Evolutionary conservation across 805 yeast species (phyloP), one percentile per base, ranked within the genome.

Genomic region (Starmera amethionina): DNA sequence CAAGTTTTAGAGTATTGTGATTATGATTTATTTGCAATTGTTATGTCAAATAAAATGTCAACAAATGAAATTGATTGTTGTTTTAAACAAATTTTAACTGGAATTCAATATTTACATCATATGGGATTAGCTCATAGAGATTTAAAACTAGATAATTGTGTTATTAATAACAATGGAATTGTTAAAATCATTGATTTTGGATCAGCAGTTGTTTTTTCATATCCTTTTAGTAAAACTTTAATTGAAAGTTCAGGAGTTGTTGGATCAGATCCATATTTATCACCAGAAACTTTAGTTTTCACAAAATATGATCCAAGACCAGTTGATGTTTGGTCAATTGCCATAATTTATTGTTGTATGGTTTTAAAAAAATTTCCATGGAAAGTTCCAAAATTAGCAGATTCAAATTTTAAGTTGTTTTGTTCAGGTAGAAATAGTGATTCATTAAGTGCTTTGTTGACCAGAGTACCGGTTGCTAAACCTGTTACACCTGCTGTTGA

Each of bases 1-100:
- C 96, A 89, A 62, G 89, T 89, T 36, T 83, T 89, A 94, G 97
- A 89, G 56, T 89, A 86, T 60, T 88, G 96, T 59, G 95, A 89
- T 49, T 88, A 74, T 57, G 97, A 89, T 58, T 67, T 89, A 48
- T 89, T 89, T 62, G 96, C 96, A 10, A 84, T 89, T 42, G 96
- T 89, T 29, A 88, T 89, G 95, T 79, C 89, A 39, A 86, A 87
- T 50, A 82, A 84, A 52, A 89, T 89, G 97, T 62, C 80, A 2
- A 63, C 70, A 38, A 77, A 71, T 35, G 97, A 89, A 60, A 73
- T 86, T 31, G 79, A 79, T 58, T 89, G 97, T 61, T 89, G 95
- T 61, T 86, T 89, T 59, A 84, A 85, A 54, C 96, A 86, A 63
- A 75, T 89, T 30, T 62, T 88, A 53, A 76, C 76, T 34, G 97